Evolutionary conservation across 257 asterid species (phyloP), one percentile per base, ranked within the genome.

Genomic region (Solanum bulbocastanum): DNA sequence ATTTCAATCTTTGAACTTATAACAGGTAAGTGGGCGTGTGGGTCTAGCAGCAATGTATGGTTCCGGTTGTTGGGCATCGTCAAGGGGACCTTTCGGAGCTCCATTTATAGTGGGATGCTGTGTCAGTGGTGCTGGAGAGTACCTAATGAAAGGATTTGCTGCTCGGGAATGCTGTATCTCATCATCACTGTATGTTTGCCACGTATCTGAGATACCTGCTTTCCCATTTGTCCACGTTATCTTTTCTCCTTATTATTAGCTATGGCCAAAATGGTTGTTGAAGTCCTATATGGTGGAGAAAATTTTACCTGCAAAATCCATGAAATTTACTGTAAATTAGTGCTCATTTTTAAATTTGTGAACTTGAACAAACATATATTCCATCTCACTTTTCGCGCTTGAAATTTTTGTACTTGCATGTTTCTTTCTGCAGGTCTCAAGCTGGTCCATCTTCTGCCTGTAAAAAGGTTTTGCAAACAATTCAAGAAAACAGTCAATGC

Each of bases 1-100:
- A 49, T 79, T 79, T 42, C 65, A 18, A n/a, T 35, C 35, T n/a
- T 86, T 33, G 44, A 71, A 65, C 88, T 36, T 66, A 46, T 75
- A 33, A 76, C 93, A 97, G 98, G 98, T 93, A 15, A 93, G 94
- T 88, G 99, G 99, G 40, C 97, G 98, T 83, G 97, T 97, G 52
- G 99, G 99, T 86, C 91, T 97, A 89, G 99, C 98, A 20, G 99
- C 97, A 92, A 93, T 89, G 83, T 96, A 96, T 84, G 99, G 99
- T 84, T 93, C 96, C 52, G 99, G 99, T 85, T 97, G 99, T 88
- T 97, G 99, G 99, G 98, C 98, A 82, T 97, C 96, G 69, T 85
- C 96, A 65, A 91, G 75, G 91, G 93, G 92, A 71, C 90, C 93
- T 78, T 89, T 89, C 15, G 98, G 92, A 62, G 88, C 91, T 89